These are phyloP conservation scores for Platanthera zijinensis DNA, from an alignment of 106 monocot genomes.

Conservation along the genomic window DNA sequence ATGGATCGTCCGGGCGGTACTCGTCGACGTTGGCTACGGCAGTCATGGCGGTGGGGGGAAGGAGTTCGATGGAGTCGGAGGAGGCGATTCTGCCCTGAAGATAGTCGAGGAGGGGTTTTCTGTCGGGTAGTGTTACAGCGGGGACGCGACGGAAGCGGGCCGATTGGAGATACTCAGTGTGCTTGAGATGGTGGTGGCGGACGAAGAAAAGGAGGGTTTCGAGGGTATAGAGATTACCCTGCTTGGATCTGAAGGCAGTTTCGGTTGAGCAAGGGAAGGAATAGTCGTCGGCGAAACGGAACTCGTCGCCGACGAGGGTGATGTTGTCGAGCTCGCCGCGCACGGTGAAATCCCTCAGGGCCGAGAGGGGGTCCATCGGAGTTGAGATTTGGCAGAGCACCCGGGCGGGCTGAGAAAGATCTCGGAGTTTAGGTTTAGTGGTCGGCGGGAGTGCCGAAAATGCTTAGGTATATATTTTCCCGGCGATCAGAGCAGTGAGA, in stretches of 20 bases:
- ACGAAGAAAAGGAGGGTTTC: conserved; percentile 72
- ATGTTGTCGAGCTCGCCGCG: conserved; percentile 63
- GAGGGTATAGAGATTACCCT: conserved; percentile 73
- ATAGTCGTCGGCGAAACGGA: conserved; percentile 72
- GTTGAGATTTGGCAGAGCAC: neutral
- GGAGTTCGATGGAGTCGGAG: conserved; percentile 31
- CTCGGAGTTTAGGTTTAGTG: no score
- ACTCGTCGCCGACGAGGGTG: conserved; percentile 42
- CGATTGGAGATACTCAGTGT: conserved; percentile 86
- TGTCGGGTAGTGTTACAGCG: conserved; percentile 80
- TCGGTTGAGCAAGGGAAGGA: conserved; percentile 52
- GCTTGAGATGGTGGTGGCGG: conserved; percentile 70
- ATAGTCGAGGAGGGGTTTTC: conserved; percentile 87
- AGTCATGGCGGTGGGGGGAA: conserved; percentile 9
- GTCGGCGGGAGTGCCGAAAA: no score
- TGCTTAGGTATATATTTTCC: no score
- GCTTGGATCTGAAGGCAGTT: conserved; percentile 85
- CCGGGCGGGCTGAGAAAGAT: neutral
- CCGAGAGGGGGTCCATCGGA: conserved; percentile 80
- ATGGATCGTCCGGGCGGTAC: conserved; percentile 29
- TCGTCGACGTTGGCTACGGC: conserved; percentile 16
- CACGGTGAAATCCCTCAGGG: conserved; percentile 71
- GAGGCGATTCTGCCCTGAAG: conserved; percentile 54
- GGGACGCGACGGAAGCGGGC: conserved; percentile 62
- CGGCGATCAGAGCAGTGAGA: no score